phyloP scores from a whole-genome alignment of 2,329 filamentous ascomycete species.

The Dothideomycetidae sp. region DNA sequence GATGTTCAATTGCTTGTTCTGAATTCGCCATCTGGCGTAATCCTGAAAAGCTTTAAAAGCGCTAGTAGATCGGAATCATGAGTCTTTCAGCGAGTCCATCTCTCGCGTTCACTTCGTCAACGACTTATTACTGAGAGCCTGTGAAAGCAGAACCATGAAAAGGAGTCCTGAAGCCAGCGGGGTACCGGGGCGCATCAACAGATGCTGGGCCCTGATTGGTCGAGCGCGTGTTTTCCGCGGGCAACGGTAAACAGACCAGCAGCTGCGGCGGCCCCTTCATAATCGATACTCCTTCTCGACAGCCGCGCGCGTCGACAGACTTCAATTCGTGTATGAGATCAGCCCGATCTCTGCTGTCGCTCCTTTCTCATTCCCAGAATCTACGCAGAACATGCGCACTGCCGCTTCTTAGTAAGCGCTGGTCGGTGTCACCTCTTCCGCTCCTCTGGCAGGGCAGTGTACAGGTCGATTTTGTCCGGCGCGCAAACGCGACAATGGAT shows the following conservation, averaged over 20 bases:
- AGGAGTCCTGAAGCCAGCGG: too few relatives aligned
- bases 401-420: background rate
- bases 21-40: too few relatives aligned
- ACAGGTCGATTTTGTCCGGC: background rate
- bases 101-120: too few relatives aligned
- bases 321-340: background rate
- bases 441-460: background rate
- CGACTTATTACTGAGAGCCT: too few relatives aligned
- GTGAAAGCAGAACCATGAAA: too few relatives aligned
- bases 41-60: too few relatives aligned
- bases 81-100: too few relatives aligned
- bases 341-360: background rate
- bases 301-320: too few relatives aligned
- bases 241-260: background rate
- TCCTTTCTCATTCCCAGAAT: background rate
- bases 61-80: too few relatives aligned
- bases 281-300: background rate
- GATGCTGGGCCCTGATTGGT: background rate
- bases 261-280: too few relatives aligned
- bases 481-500: slow-evolving; percentile 6
- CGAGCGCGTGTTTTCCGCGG: background rate
- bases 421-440: background rate
- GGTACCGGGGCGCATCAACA: background rate
- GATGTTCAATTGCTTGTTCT: too few relatives aligned
- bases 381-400: background rate